Evolutionary conservation across 805 yeast genomes (phyloP).

Genomic region (Saturnispora saitoi): DNA sequence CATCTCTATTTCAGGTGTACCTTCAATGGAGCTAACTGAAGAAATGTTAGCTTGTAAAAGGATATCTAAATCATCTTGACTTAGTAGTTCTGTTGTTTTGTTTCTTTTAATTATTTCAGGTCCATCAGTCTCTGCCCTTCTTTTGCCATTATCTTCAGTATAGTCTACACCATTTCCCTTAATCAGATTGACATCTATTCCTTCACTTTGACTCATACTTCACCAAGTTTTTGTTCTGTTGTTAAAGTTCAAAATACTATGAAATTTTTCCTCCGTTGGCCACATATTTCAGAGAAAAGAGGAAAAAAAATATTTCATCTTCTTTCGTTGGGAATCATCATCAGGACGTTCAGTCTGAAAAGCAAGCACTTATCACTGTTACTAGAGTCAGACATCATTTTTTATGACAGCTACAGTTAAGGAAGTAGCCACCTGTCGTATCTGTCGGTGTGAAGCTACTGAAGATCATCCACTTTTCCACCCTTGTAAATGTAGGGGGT

Average conservation of each 20-base stretch:
- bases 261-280: too few relatives aligned
- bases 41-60: neutral
- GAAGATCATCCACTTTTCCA: conserved; percentile 69
- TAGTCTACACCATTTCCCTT: neutral
- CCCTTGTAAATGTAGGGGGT: conserved; percentile 92
- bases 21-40: conserved; percentile 5
- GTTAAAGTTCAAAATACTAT: neutral
- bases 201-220: neutral
- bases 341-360: neutral
- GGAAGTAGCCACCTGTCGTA: conserved; percentile 64
- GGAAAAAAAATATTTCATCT: neutral
- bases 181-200: neutral
- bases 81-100: neutral
- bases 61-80: conserved; percentile 1
- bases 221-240: neutral
- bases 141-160: neutral
- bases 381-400: neutral
- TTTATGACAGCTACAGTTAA: neutral
- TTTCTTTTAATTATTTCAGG: neutral
- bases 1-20: conserved; percentile 10
- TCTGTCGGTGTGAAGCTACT: conserved; percentile 89
- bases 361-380: neutral
- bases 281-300: too few relatives aligned
- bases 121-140: neutral
- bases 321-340: neutral